Evolutionary conservation across 2,329 filamentous ascomycete species (phyloP).

Genomic region (Trichoderma sp.): DNA sequence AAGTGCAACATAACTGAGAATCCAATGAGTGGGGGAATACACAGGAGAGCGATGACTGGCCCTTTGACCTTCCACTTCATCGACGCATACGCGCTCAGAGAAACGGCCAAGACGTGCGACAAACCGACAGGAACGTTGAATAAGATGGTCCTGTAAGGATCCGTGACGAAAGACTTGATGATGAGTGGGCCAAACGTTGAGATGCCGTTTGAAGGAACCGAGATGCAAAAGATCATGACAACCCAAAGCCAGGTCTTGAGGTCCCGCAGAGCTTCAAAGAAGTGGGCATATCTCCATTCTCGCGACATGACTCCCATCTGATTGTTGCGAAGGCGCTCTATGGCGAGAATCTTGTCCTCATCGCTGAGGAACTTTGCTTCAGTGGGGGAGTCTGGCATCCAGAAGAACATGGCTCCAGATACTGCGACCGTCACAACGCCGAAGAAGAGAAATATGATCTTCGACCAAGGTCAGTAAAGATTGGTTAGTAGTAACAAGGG

Average conservation of each 20-base stretch:
- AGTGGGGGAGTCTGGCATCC: conserved; percentile 54
- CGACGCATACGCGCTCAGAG: conserved; percentile 58
- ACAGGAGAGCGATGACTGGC: conserved; percentile 56
- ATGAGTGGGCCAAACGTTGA: conserved; percentile 63
- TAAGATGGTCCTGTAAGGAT: conserved; percentile 58
- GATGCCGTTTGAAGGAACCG: conserved; percentile 60
- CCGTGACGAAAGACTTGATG: conserved; percentile 60
- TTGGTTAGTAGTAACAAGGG: background rate
- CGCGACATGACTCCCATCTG: conserved; percentile 57
- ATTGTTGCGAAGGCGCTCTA: conserved; percentile 58
- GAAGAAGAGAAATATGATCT: conserved; percentile 59
- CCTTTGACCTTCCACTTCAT: conserved; percentile 60
- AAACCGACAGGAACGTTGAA: conserved; percentile 64
- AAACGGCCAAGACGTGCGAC: conserved; percentile 61
- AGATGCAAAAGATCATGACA: conserved; percentile 56
- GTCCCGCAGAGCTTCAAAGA: conserved; percentile 57
- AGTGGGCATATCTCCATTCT: conserved; percentile 55
- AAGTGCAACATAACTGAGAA: conserved; percentile 57
- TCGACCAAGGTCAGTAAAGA: background rate
- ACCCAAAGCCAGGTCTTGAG: conserved; percentile 65
- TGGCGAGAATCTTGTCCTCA: conserved; percentile 54
- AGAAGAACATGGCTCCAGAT: conserved; percentile 48
- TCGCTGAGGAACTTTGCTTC: conserved; percentile 55
- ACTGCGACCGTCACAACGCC: conserved; percentile 54
- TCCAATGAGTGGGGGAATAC: conserved; percentile 60